Percentiles rank a stretch among this genome's conserved stretches.
Evolutionary conservation across 2,329 filamentous ascomycete genomes (phyloP).

Genomic region (Paecilomyces formosus): DNA sequence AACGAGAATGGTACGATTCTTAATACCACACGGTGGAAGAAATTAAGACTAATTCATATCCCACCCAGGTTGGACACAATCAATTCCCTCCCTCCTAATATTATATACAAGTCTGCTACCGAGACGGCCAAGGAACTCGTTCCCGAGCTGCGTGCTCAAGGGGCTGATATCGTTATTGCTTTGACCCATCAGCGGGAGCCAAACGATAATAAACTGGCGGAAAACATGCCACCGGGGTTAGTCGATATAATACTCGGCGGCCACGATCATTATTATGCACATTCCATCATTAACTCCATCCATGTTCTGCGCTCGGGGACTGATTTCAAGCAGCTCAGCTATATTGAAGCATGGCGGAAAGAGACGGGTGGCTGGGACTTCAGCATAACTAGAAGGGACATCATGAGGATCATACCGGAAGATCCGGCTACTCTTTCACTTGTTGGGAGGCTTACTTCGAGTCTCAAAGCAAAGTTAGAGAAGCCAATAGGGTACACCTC

Average conservation of each 20-base stretch:
- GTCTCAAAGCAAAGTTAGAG: slow-evolving; percentile 67
- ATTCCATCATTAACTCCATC: slow-evolving; percentile 67
- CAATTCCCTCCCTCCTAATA: slow-evolving; percentile 72
- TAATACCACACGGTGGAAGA: not conserved
- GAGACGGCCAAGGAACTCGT: slow-evolving; percentile 69
- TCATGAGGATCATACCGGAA: slow-evolving; percentile 60
- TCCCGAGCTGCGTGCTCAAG: slow-evolving; percentile 63
- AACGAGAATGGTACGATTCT: slow-evolving; percentile 62
- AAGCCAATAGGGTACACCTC: slow-evolving; percentile 79
- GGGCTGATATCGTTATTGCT: slow-evolving; percentile 75
- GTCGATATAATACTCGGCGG: slow-evolving; percentile 84
- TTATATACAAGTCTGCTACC: slow-evolving; percentile 74
- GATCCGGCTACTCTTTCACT: slow-evolving; percentile 55
- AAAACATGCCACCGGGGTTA: slow-evolving; percentile 59
- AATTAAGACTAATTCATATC: not conserved
- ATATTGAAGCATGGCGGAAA: slow-evolving; percentile 67
- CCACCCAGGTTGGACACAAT: slow-evolving; percentile 64
- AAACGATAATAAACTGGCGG: slow-evolving; percentile 79
- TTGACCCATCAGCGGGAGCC: slow-evolving; percentile 81
- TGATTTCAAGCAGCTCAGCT: slow-evolving; percentile 89
- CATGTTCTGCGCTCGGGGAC: slow-evolving; percentile 82
- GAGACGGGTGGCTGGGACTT: slow-evolving; percentile 62
- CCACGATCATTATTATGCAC: slow-evolving; percentile 83
- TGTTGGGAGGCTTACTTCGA: slow-evolving; percentile 62
- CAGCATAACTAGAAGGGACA: slow-evolving; percentile 66